phyloP scores from a whole-genome alignment of 805 yeast species.

The Candida anglica region DNA sequence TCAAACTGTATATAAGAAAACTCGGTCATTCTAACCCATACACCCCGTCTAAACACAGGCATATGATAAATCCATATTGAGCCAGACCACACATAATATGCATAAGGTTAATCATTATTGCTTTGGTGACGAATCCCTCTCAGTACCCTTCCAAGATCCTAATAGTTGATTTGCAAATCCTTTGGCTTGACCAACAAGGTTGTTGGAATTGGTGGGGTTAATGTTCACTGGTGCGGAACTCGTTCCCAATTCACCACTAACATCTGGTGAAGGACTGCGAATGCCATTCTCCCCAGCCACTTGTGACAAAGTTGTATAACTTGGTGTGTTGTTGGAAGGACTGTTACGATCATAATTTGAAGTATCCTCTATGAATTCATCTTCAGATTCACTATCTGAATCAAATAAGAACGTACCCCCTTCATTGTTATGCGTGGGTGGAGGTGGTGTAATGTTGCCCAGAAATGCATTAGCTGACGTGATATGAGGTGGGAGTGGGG shows the following conservation, averaged over 20 bases:
- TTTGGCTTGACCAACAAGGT: constrained; percentile 33
- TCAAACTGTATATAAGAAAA: too few relatives aligned
- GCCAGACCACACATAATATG: too few relatives aligned
- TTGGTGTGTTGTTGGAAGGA: constrained; percentile 17
- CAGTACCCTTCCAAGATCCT: constrained; percentile 19
- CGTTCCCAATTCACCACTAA: not conserved
- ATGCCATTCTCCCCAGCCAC: constrained; percentile 47
- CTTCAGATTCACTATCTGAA: constrained; percentile 33
- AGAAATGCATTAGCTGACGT: constrained; percentile 39
- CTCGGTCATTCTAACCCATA: too few relatives aligned
- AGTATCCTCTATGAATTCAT: constrained; percentile 22
- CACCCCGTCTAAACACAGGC: too few relatives aligned
- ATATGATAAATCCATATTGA: too few relatives aligned
- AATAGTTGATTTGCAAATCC: constrained; percentile 31
- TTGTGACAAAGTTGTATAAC: constrained; percentile 45
- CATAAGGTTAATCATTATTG: too few relatives aligned
- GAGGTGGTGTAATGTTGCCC: constrained; percentile 26
- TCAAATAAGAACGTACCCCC: constrained; percentile 31
- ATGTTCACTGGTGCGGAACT: too few relatives aligned
- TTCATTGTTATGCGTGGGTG: constrained; percentile 3
- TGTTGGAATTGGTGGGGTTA: constrained; percentile 6
- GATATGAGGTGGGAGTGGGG: constrained; percentile 41
- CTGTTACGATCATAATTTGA: constrained; percentile 4
- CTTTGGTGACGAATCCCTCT: too few relatives aligned
- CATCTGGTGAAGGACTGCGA: constrained; percentile 23